These are phyloP conservation scores for Dioscorea cayenensis DNA, from an alignment of 116 monocot genomes.

Conservation along the genomic window DNA sequence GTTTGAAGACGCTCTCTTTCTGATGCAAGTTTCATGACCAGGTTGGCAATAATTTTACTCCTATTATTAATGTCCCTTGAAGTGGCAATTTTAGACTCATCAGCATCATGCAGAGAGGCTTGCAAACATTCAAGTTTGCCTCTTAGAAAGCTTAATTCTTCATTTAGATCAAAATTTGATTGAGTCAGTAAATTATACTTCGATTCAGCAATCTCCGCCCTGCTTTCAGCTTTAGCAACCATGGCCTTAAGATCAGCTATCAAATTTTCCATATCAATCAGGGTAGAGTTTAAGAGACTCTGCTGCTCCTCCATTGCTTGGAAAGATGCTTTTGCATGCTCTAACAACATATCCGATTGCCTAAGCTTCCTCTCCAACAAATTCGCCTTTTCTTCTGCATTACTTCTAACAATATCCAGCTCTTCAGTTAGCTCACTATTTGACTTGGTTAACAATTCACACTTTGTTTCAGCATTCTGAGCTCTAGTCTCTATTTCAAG, in stretches of 20 bases:
- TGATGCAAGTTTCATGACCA: conserved; percentile 53
- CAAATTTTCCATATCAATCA: conserved; percentile 75
- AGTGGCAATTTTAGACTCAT: conserved; percentile 40
- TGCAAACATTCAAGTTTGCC: conserved; percentile 51
- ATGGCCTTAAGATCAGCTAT: conserved; percentile 69
- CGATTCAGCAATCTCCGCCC: conserved; percentile 64
- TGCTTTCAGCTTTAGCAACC: conserved; percentile 69
- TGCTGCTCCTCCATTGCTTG: conserved; percentile 68
- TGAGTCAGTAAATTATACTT: conserved; percentile 53
- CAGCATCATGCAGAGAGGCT: conserved; percentile 39
- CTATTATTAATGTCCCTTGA: conserved; percentile 64
- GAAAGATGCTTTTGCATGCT: conserved; percentile 69
- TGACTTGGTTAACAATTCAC: conserved; percentile 29
- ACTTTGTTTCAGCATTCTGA: conserved; percentile 43
- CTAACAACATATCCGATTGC: conserved; percentile 62
- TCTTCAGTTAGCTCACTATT: conserved; percentile 53
- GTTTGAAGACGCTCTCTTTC: conserved; percentile 71
- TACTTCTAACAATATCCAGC: conserved; percentile 32
- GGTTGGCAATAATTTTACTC: conserved; percentile 59
- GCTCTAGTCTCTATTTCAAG: conserved; percentile 43
- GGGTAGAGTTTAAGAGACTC: conserved; percentile 47
- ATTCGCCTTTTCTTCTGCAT: conserved; percentile 32
- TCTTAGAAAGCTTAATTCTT: conserved; percentile 62
- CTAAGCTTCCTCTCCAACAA: conserved; percentile 56
- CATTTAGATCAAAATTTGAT: conserved; percentile 72